These are phyloP conservation scores for Corrigiola litoralis DNA, from an alignment of 179 eudicot genomes.

Conservation along the genomic window DNA sequence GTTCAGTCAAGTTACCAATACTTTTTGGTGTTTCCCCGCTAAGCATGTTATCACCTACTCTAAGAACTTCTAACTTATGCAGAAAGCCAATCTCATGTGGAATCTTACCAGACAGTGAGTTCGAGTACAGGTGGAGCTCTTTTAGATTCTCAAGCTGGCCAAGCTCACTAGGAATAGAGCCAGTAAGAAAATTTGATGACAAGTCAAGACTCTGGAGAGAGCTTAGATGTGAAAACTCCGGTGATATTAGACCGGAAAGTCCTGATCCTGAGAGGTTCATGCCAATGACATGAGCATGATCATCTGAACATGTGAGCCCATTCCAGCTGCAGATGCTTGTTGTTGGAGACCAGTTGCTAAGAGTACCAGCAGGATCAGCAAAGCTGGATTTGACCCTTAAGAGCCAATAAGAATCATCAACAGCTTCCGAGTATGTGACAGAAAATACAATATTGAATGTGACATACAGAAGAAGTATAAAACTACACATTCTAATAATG, in stretches of 20 bases:
- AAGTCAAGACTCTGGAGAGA: conserved; percentile 62
- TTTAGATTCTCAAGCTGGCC: conserved; percentile 52
- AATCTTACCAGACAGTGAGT: conserved; percentile 54
- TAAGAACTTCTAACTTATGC: conserved; percentile 59
- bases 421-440: conserved; percentile 23
- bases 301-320: conserved; percentile 65
- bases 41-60: conserved; percentile 68
- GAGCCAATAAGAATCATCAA: conserved; percentile 50
- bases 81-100: conserved; percentile 55
- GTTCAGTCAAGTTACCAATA: conserved; percentile 54
- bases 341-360: conserved; percentile 53
- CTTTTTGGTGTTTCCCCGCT: conserved; percentile 42
- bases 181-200: conserved; percentile 57
- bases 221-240: conserved; percentile 44
- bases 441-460: conserved; percentile 23
- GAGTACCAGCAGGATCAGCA: conserved; percentile 44
- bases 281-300: conserved; percentile 43
- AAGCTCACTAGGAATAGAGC: conserved; percentile 60
- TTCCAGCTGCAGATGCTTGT: conserved; percentile 61
- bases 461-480: conserved; percentile 34
- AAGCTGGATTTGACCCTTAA: conserved; percentile 56
- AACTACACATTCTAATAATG: conserved; percentile 20
- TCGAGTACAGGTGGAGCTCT: conserved; percentile 55
- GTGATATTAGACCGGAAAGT: conserved; percentile 57
- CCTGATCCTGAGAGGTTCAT: conserved; percentile 63